phyloP scores from a whole-genome alignment of 192 early-diverging fungal species.

The Haplosporangium gracile region DNA sequence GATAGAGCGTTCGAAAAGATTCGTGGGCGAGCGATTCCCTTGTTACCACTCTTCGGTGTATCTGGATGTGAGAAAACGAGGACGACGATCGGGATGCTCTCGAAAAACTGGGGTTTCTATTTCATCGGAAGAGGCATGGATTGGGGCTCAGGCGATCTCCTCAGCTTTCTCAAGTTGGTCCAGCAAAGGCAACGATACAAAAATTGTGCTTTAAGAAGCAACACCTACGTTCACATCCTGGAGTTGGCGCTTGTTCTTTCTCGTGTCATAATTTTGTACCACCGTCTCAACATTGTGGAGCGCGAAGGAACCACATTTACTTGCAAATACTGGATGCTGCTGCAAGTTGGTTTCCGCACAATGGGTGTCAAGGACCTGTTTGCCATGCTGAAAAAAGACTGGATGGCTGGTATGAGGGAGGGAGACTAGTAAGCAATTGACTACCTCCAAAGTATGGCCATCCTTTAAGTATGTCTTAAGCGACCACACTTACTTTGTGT shows the following conservation, averaged over 20 bases:
- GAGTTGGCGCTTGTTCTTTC: slow-evolving; percentile 29
- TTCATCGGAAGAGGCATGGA: no score
- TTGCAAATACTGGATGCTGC: slow-evolving; percentile 32
- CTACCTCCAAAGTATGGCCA: no score
- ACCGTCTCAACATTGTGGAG: slow-evolving; percentile 28
- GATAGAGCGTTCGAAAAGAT: no score
- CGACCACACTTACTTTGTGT: no score
- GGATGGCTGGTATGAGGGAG: no score
- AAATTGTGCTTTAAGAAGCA: not conserved
- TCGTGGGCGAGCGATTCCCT: no score
- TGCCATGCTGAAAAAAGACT: slow-evolving; percentile 17
- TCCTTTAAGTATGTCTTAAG: no score
- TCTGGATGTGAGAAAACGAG: no score
- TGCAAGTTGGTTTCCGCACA: slow-evolving; percentile 18
- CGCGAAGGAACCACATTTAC: slow-evolving; percentile 30
- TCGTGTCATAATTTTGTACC: slow-evolving; percentile 23
- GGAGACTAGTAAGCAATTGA: no score
- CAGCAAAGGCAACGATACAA: slow-evolving; percentile 11
- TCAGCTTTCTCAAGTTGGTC: slow-evolving; percentile 5
- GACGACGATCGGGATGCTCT: no score
- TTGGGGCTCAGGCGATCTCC: slow-evolving; percentile 23
- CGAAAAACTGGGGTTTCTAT: no score
- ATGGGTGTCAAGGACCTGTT: slow-evolving; percentile 33
- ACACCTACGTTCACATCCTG: slow-evolving; percentile 30
- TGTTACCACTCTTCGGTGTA: no score